Evolutionary conservation across 768 basidiomycete species (phyloP).

Genomic region (Omphalotus guepiniiformis): DNA sequence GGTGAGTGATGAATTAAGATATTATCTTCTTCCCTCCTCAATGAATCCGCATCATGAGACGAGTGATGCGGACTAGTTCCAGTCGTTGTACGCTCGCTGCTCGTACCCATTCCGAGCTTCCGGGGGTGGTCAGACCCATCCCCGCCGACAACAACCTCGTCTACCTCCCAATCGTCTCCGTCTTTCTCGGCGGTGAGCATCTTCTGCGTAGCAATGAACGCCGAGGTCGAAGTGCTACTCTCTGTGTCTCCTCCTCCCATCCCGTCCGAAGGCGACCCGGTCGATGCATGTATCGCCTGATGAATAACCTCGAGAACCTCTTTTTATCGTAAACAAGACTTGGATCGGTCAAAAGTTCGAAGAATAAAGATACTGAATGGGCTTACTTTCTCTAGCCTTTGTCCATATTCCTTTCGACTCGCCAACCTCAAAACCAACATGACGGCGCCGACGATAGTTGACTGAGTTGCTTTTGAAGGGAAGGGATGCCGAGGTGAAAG

Average conservation of each 20-base stretch:
- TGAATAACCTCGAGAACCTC: slow-evolving; percentile 1
- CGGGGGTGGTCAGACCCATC: not conserved
- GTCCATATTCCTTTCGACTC: no score
- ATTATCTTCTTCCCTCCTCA: not conserved
- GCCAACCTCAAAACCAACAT: no score
- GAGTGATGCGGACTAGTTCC: slow-evolving; percentile 3
- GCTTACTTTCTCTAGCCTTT: no score
- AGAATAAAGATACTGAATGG: no score
- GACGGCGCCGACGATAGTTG: no score
- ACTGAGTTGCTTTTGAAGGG: no score
- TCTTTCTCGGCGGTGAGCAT: slow-evolving; percentile 5
- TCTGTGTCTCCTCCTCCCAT: slow-evolving; percentile 2
- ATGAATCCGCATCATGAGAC: not conserved
- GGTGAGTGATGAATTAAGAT: slow-evolving; percentile 1
- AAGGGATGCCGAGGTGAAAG: no score
- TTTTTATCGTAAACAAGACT: no score
- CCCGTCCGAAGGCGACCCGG: slow-evolving; percentile 3
- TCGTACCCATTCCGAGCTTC: no score
- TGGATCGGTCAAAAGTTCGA: no score
- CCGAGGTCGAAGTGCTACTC: slow-evolving; percentile 8
- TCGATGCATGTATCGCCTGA: not conserved
- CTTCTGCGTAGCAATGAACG: slow-evolving; percentile 4
- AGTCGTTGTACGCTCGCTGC: not conserved
- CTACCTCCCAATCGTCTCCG: slow-evolving; percentile 4
- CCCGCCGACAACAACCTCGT: slow-evolving; percentile 1